Evolutionary conservation across 805 yeast species (phyloP), one percentile per base, ranked within the genome.

Genomic region (Saccharomyces paradoxus): DNA sequence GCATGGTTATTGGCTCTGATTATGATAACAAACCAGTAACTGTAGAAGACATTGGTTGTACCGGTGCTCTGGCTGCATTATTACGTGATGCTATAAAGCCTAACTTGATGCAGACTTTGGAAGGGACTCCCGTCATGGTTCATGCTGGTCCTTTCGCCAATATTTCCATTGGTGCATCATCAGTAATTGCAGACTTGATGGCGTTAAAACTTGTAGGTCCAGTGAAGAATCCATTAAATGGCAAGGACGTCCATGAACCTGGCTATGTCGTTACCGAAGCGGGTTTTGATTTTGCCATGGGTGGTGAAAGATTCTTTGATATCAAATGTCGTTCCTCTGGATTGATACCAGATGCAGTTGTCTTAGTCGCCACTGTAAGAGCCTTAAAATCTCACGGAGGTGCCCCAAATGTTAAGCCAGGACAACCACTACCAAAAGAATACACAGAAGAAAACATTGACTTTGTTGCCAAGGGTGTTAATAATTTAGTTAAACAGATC

Each of bases 111-210:
- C 98, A 92, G 74, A 89, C 97, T 51, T 79, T 92, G 58, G 97
- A 92, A 74, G 98, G 98, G 56, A 91, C 97, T 7, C 98, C 98
- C 5, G 98, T 92, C 27, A 83, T 92, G 66, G 96, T 92, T 21
- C 98, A 92, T 69, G 97, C 97, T 46, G 98, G 98, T 59, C 98
- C 98, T 29, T 92, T 92, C 71, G 98, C 98, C 61, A 92, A 92
- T 74, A 92, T 92, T 60, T 88, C 96, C 32, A 92, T 92, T 69
- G 99, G 99, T 64, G 97, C 97, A 13, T 87, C 92, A 37, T 91
- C 97, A 12, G 91, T 92, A 17, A 75, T 92, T 55, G 97, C 98
- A 54, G 99, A 92, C 71, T 84, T 84, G 70, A 81, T 92, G 73
- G 99, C 96, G 4, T 78, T 92, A 68, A 90, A 92, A 74, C 81